A percentile compares a stretch with the other conserved stretches of the same genome.
Conservation (phyloP, 2,329 filamentous ascomycete species). For the Sporothrix inflata region DNA sequence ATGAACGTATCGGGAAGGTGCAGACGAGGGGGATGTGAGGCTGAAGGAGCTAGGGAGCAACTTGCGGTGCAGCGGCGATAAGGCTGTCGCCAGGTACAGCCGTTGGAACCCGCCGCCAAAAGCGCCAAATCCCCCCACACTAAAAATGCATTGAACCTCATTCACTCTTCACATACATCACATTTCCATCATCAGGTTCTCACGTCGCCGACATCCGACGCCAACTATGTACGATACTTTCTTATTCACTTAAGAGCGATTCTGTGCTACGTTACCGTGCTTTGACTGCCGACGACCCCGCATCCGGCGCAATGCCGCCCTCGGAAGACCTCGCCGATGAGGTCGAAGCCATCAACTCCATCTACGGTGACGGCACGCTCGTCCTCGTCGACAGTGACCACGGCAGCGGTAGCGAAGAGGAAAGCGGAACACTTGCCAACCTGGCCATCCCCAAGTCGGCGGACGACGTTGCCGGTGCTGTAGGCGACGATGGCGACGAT, state of each 20-base stretch:
- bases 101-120: not conserved
- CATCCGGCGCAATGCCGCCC: conserved; percentile 28
- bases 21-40: not conserved
- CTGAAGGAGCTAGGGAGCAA: conserved; percentile 6
- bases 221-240: too few species aligned
- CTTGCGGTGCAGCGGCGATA: conserved; percentile 2
- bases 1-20: conserved; percentile 4
- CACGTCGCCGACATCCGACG: not conserved
- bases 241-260: not conserved
- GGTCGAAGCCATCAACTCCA: conserved; percentile 80
- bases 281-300: not conserved
- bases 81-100: conserved; percentile 9
- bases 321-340: conserved; percentile 70
- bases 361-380: conserved; percentile 73
- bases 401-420: conserved; percentile 39
- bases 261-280: not conserved
- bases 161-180: not conserved
- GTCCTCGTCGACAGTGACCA: conserved; percentile 37
- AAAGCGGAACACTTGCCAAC: conserved; percentile 50
- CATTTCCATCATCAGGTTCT: not conserved
- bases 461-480: conserved; percentile 35
- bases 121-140: not conserved
- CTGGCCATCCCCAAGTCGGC: conserved; percentile 63
- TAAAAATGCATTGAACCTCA: not conserved
- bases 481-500: conserved; percentile 39